Evolutionary conservation across 108 stramenopile genomes (phyloP).

Genomic region (Fragilaria crotonensis): DNA sequence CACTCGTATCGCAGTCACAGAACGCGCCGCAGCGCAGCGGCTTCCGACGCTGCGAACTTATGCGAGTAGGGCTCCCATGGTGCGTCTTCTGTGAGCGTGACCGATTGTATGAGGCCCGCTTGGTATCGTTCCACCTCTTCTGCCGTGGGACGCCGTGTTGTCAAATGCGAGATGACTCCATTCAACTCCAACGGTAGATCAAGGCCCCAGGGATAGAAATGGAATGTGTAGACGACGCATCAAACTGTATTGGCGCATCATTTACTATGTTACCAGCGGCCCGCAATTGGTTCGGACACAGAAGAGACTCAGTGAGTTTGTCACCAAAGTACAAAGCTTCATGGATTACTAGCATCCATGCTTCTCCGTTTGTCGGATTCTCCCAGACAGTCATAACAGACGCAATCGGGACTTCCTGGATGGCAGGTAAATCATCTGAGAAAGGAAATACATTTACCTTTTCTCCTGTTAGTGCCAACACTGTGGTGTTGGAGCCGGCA

Average conservation of each 20-base stretch:
- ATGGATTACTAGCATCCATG: too few relatives aligned
- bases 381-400: constrained; percentile 18
- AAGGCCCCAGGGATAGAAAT: too few relatives aligned
- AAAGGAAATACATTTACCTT: background rate
- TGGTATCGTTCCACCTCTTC: background rate
- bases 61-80: too few relatives aligned
- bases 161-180: background rate
- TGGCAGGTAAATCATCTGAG: background rate
- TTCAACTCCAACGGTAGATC: background rate
- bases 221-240: too few relatives aligned
- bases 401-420: constrained; percentile 17
- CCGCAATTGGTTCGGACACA: constrained; percentile 32
- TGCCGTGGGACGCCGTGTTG: background rate
- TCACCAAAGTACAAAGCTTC: constrained; percentile 21
- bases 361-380: constrained; percentile 4
- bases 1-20: too few relatives aligned
- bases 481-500: too few relatives aligned
- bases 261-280: constrained; percentile 2
- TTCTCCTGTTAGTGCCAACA: too few relatives aligned
- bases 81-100: background rate
- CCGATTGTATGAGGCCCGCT: background rate
- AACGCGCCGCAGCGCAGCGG: too few relatives aligned
- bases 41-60: too few relatives aligned
- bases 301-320: constrained; percentile 6
- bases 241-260: background rate